Conservation (phyloP, 140 eudicot species). For the Anethum foeniculum region DNA sequence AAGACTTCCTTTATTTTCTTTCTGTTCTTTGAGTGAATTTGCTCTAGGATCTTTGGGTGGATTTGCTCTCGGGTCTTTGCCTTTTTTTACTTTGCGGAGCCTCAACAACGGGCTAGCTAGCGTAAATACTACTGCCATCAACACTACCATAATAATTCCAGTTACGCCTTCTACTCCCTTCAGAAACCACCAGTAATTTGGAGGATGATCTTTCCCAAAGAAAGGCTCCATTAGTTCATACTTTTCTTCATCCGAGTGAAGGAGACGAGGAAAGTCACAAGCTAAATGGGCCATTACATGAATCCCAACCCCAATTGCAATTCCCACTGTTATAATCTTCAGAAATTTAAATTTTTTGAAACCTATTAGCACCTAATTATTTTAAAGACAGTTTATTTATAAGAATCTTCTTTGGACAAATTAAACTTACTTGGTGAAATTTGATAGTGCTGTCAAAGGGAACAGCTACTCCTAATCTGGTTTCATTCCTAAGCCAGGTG, state of each 20-base stretch:
- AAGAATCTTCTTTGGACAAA: not conserved
- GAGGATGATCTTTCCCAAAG: constrained; percentile 38
- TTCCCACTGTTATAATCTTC: constrained; percentile 61
- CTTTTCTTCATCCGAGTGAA: constrained; percentile 28
- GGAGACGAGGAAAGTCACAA: constrained; percentile 64
- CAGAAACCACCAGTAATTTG: constrained; percentile 43
- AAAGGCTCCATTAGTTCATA: constrained; percentile 37
- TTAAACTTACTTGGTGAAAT: constrained; percentile 69
- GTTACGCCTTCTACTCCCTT: constrained; percentile 51
- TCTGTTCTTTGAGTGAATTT: not conserved
- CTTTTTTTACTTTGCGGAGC: constrained; percentile 14
- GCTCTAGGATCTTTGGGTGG: not conserved
- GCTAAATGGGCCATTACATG: constrained; percentile 58
- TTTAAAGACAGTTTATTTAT: constrained; percentile 14
- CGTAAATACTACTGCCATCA: constrained; percentile 64
- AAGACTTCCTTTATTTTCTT: not conserved
- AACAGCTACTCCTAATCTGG: constrained; percentile 44
- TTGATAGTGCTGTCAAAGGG: constrained; percentile 79
- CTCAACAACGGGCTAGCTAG: constrained; percentile 49
- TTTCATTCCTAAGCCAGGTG: constrained; percentile 84
- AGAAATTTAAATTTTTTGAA: not conserved
- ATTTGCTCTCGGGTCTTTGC: not conserved
- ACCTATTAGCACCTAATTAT: not conserved
- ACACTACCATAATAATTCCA: constrained; percentile 47
- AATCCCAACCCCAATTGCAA: constrained; percentile 66